Evolutionary conservation across 2,329 filamentous ascomycete species (phyloP).

Genomic region (Akanthomyces dipterigenus): DNA sequence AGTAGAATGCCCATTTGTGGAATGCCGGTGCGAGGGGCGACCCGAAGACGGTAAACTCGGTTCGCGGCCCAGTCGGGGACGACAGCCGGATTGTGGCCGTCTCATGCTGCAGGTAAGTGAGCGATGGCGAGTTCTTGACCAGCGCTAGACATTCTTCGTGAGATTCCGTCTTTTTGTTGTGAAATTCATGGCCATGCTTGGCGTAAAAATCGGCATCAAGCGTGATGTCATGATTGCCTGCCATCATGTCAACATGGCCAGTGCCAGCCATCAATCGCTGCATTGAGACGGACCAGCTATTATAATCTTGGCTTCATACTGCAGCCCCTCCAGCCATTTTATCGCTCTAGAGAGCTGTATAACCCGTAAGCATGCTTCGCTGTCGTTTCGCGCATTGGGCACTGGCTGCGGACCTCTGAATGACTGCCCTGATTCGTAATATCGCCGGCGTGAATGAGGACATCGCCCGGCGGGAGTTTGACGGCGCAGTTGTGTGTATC

Average conservation of each 20-base stretch:
- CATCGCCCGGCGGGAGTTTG: conserved; percentile 63
- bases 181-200: conserved; percentile 45
- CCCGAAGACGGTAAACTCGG: conserved; percentile 60
- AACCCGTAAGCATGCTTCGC: conserved; percentile 3
- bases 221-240: conserved; percentile 70
- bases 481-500: conserved; percentile 66
- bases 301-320: conserved; percentile 65
- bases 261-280: neutral
- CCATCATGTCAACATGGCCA: neutral
- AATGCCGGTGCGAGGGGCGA: conserved; percentile 57
- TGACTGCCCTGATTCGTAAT: conserved; percentile 65
- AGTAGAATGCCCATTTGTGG: conserved; percentile 62
- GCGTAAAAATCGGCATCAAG: conserved; percentile 58
- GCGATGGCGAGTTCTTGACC: conserved; percentile 44
- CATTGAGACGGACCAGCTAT: conserved; percentile 49
- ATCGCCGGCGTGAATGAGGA: conserved; percentile 71
- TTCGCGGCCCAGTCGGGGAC: conserved; percentile 47
- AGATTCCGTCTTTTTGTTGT: conserved; percentile 50
- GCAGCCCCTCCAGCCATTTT: conserved; percentile 59
- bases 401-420: conserved; percentile 35
- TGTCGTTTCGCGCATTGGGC: neutral
- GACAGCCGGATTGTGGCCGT: conserved; percentile 47
- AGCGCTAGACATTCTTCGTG: conserved; percentile 46
- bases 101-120: conserved; percentile 60
- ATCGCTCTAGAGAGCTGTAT: conserved; percentile 50